Percentiles rank a stretch among this genome's conserved stretches.
phyloP scores from a whole-genome alignment of 1,284 basidiomycete species.

The Marasmius oreades region DNA sequence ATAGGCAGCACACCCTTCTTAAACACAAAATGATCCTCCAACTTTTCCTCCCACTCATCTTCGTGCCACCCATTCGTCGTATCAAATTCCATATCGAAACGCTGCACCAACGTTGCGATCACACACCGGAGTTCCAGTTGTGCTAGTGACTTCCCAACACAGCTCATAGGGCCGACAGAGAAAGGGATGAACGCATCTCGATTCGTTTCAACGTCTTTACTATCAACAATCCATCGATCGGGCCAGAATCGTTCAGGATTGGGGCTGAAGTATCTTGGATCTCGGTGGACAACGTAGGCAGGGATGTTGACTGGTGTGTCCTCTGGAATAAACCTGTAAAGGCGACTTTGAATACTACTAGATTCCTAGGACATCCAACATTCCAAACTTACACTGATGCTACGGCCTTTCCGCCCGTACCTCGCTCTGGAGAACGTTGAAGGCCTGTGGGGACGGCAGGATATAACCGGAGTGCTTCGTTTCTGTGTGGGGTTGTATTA shows the following conservation, averaged over 20 bases:
- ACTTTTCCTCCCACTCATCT: constrained; percentile 23
- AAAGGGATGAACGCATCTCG: constrained; percentile 29
- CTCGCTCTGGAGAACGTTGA: constrained; percentile 4
- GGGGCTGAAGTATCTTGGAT: constrained; percentile 39
- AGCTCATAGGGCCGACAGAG: constrained; percentile 30
- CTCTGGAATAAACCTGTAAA: constrained; percentile 35
- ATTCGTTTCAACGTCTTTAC: constrained; percentile 20
- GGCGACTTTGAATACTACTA: not conserved
- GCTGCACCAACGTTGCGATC: constrained; percentile 24
- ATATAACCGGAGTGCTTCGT: constrained; percentile 9
- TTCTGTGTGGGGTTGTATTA: not conserved
- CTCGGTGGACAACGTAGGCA: constrained; percentile 36
- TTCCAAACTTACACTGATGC: constrained; percentile 5
- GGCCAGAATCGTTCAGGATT: constrained; percentile 37
- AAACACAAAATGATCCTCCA: constrained; percentile 28
- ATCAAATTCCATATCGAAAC: constrained; percentile 26
- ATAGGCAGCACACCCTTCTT: constrained; percentile 25
- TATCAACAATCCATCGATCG: constrained; percentile 34
- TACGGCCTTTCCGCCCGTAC: constrained; percentile 5
- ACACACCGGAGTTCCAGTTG: constrained; percentile 27
- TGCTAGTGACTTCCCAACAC: constrained; percentile 31
- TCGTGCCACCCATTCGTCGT: constrained; percentile 22
- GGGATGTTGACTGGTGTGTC: constrained; percentile 36
- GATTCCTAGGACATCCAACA: not conserved
- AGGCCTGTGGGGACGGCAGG: constrained; percentile 7